Evolutionary conservation across 441 rosid genomes (phyloP), one percentile per base, ranked within the genome.

Genomic region (Bocquillonia castaneifolia): DNA sequence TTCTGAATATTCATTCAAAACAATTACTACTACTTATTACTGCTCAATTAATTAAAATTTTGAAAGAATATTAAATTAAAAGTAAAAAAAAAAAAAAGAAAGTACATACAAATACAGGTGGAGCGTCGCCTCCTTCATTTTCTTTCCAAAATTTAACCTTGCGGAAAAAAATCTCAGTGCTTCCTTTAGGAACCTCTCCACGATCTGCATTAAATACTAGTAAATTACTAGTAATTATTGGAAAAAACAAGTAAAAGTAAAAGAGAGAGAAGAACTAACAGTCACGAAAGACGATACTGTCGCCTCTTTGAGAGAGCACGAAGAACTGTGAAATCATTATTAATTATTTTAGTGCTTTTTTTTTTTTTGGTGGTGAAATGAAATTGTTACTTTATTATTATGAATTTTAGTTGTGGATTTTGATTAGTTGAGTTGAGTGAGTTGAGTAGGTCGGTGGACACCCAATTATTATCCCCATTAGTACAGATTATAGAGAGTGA

Each of bases 81-180:
- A 12, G 1, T 5, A 50, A 12, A 5, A 50, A 55, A 34, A 52
- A 64, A 34, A 53, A 57, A 51, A 77, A 76, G 66, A 82, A 68
- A 83, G 78, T 84, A 85, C 96, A 81, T 85, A 91, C 97, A 92
- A 92, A 89, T 78, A 92, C 89, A 83, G 97, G 94, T 60, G 92
- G 96, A 31, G 96, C 94, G 72, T 88, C 97, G 32, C 83, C 91
- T 75, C 81, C 86, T 10, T 81, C 94, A 71, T 89, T 96, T 34
- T 85, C 92, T 64, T 85, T 88, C 96, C 94, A 89, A 72, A 89
- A 91, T 81, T 91, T 89, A 56, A 88, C 92, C 82, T 86, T 89
- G 15, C 94, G 91, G 77, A 86, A 89, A 78, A 91, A 91, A 20
- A 88, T 86, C 84, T 89, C 97, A 6, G 76, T 71, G 17, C 71